Evolutionary conservation across 805 yeast genomes (phyloP).

Genomic region (Candida tallmaniae): DNA sequence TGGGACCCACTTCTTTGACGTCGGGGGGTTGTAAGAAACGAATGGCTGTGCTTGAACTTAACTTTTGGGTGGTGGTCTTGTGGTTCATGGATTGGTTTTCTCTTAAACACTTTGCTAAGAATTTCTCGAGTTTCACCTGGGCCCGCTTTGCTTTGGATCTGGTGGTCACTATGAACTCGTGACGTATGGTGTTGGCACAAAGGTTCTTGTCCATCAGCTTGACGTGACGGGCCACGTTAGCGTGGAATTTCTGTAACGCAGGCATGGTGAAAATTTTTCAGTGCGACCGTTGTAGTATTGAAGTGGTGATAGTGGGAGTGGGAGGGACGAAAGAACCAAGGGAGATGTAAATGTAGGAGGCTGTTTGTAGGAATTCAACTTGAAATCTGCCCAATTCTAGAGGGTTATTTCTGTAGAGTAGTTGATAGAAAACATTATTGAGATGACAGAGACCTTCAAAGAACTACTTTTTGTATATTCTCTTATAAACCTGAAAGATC

Average conservation of each 20-base stretch:
- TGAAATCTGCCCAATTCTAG: too few relatives aligned
- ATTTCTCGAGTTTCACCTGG: constrained; percentile 36
- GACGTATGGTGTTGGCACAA: constrained; percentile 40
- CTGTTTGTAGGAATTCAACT: too few relatives aligned
- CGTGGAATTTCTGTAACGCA: constrained; percentile 37
- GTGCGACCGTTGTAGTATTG: neutral
- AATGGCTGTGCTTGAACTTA: constrained; percentile 15
- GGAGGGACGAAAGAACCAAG: too few relatives aligned
- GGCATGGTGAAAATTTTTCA: constrained; percentile 25
- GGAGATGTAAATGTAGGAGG: too few relatives aligned
- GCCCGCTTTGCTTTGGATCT: constrained; percentile 42
- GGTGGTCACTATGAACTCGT: constrained; percentile 41
- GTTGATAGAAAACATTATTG: too few relatives aligned
- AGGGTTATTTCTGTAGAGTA: too few relatives aligned
- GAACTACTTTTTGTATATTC: too few relatives aligned
- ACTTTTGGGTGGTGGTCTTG: constrained; percentile 12
- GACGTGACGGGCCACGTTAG: constrained; percentile 38
- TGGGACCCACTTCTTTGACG: constrained; percentile 43
- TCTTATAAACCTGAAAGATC: too few relatives aligned
- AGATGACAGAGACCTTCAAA: too few relatives aligned
- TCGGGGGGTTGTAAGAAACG: constrained; percentile 47
- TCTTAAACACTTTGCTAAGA: constrained; percentile 28
- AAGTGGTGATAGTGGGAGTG: neutral
- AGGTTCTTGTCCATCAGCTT: constrained; percentile 43
- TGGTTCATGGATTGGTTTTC: constrained; percentile 18